Evolutionary conservation across 176 grass and related monocot species (phyloP).

Genomic region (Triticum dicoccoides): DNA sequence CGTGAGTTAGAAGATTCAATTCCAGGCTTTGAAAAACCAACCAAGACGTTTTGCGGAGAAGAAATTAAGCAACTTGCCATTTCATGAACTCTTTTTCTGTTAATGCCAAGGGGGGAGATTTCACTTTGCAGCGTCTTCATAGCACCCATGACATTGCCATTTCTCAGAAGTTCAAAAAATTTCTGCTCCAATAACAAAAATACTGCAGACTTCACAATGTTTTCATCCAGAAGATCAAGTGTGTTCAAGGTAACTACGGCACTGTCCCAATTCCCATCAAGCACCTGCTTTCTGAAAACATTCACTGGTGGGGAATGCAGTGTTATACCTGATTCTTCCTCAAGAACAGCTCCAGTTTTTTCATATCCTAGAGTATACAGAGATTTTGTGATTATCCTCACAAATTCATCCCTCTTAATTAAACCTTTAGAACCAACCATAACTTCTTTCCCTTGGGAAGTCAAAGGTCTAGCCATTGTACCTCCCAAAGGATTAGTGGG

Average conservation of each 20-base stretch:
- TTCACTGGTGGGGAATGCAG: constrained; percentile 55
- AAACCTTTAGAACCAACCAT: constrained; percentile 80
- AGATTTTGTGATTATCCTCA: constrained; percentile 84
- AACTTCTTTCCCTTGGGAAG: constrained; percentile 74
- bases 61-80: constrained; percentile 58
- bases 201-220: constrained; percentile 53
- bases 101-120: constrained; percentile 71
- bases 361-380: constrained; percentile 92
- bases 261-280: constrained; percentile 78
- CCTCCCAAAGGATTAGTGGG: constrained; percentile 80
- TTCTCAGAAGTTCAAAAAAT: constrained; percentile 79
- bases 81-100: constrained; percentile 72
- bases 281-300: constrained; percentile 82
- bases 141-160: constrained; percentile 57
- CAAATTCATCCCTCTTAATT: constrained; percentile 91
- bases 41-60: constrained; percentile 46
- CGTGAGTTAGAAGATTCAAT: constrained; percentile 51
- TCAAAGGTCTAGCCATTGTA: constrained; percentile 82
- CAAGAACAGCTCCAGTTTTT: constrained; percentile 70
- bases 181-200: constrained; percentile 94
- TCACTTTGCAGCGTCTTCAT: constrained; percentile 72
- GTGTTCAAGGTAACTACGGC: constrained; percentile 68
- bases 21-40: constrained; percentile 51
- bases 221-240: constrained; percentile 70
- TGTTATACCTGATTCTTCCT: constrained; percentile 95